phyloP scores from a whole-genome alignment of 1,284 basidiomycete species.

The Malassezia caprae region DNA sequence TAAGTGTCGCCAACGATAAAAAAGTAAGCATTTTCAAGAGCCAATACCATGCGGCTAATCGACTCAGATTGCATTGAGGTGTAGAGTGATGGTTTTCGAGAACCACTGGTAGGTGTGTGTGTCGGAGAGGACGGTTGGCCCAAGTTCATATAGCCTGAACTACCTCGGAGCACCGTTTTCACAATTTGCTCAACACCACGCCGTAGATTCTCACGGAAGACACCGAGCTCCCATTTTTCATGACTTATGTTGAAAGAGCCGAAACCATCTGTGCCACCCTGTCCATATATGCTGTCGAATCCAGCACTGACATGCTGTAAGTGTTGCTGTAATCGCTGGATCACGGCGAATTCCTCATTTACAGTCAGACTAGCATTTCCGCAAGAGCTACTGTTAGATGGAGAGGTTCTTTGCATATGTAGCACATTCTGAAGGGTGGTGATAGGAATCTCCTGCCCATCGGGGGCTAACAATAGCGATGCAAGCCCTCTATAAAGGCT shows the following conservation, averaged over 20 bases:
- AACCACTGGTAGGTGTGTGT: not conserved
- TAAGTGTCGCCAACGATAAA: not conserved
- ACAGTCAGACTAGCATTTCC: not conserved
- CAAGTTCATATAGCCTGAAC: not conserved
- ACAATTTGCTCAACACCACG: constrained; percentile 18
- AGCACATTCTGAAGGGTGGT: constrained; percentile 5
- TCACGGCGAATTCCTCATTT: constrained; percentile 8
- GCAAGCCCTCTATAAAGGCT: constrained; percentile 10
- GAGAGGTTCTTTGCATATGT: constrained; percentile 6
- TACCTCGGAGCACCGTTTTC: constrained; percentile 1
- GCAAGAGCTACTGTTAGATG: not conserved
- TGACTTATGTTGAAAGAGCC: constrained; percentile 1
- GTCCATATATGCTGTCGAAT: not conserved
- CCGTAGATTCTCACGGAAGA: constrained; percentile 10
- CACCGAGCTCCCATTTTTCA: constrained; percentile 11
- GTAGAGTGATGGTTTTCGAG: constrained; percentile 10
- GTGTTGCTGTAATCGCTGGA: constrained; percentile 15
- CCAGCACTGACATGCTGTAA: constrained; percentile 9
- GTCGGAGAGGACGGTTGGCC: not conserved
- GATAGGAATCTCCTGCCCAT: constrained; percentile 11
- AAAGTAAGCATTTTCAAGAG: constrained; percentile 13
- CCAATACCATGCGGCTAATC: constrained; percentile 9
- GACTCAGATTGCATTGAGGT: constrained; percentile 1
- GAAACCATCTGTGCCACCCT: constrained; percentile 16
- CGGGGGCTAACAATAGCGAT: constrained; percentile 8